These are phyloP conservation scores for Calvatia gigantea DNA, from an alignment of 768 basidiomycete genomes.

Conservation along the genomic window DNA sequence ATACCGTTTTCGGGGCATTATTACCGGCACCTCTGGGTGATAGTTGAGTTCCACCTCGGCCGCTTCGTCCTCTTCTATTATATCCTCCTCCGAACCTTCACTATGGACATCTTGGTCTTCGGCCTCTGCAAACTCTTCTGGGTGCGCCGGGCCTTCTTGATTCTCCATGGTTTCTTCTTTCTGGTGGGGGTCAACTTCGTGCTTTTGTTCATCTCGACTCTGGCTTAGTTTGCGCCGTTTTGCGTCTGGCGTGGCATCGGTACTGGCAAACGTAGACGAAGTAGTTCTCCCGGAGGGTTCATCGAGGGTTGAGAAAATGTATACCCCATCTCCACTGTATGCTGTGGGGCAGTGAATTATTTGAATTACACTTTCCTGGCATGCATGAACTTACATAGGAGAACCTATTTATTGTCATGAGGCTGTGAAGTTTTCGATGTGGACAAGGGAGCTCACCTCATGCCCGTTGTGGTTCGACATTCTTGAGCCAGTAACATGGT, in stretches of 20 bases:
- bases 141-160: too few species aligned
- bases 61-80: conserved; percentile 29
- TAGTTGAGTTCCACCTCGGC: conserved; percentile 16
- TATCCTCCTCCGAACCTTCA: conserved; percentile 27
- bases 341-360: conserved; percentile 44
- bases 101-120: conserved; percentile 21
- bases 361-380: conserved; percentile 1
- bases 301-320: conserved; percentile 72
- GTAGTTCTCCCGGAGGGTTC: conserved; percentile 35
- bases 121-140: conserved; percentile 22
- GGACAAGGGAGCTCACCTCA: conserved; percentile 45
- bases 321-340: conserved; percentile 69
- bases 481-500: conserved; percentile 76
- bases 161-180: conserved; percentile 30
- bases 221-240: conserved; percentile 16
- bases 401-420: conserved; percentile 38
- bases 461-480: conserved; percentile 71
- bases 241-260: conserved; percentile 26
- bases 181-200: conserved; percentile 19
- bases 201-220: conserved; percentile 4
- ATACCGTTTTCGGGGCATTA: conserved; percentile 64
- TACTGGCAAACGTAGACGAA: conserved; percentile 20
- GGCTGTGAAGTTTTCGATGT: not conserved
- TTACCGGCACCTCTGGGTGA: conserved; percentile 40
- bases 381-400: conserved; percentile 49